Conservation (phyloP, 257 asterid genomes). For the Craterostigma plantagineum region DNA sequence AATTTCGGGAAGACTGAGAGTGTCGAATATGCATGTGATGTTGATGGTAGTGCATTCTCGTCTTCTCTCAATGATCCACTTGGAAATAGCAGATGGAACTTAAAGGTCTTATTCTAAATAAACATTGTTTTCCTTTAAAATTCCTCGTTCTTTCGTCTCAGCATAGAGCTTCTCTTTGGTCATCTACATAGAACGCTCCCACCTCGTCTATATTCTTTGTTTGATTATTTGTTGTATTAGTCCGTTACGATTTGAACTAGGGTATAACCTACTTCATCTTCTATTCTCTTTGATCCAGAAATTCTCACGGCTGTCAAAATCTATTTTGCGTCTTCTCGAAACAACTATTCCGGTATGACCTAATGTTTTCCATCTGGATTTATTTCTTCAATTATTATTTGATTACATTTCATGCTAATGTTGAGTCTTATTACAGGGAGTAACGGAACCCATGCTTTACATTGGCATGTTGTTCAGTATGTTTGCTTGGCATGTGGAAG, state of each 20-base stretch:
- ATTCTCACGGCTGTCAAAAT: constrained; percentile 74
- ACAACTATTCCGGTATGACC: constrained; percentile 64
- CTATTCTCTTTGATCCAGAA: constrained; percentile 51
- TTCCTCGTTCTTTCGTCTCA: too few relatives aligned
- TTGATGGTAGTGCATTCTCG: constrained; percentile 98
- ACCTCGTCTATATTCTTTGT: too few relatives aligned
- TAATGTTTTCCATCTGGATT: constrained; percentile 6
- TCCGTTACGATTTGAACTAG: too few relatives aligned
- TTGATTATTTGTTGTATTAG: too few relatives aligned
- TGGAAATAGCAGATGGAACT: constrained; percentile 92
- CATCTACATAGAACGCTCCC: too few relatives aligned
- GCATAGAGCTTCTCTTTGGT: too few relatives aligned
- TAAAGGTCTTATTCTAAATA: constrained; percentile 43
- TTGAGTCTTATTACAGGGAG: constrained; percentile 53
- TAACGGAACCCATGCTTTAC: constrained; percentile 97
- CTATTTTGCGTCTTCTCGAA: constrained; percentile 78
- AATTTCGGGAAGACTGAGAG: constrained; percentile 90
- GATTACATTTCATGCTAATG: constrained; percentile 8
- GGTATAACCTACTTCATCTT: too few relatives aligned
- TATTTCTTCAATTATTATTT: not conserved
- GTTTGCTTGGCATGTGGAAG: constrained; percentile 99
- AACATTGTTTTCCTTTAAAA: too few relatives aligned
- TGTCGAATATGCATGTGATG: constrained; percentile 99
- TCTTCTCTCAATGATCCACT: constrained; percentile 74
- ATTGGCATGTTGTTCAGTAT: constrained; percentile 95